phyloP scores from a whole-genome alignment of 1,284 basidiomycete genomes.

The Lentinus polychrous region DNA sequence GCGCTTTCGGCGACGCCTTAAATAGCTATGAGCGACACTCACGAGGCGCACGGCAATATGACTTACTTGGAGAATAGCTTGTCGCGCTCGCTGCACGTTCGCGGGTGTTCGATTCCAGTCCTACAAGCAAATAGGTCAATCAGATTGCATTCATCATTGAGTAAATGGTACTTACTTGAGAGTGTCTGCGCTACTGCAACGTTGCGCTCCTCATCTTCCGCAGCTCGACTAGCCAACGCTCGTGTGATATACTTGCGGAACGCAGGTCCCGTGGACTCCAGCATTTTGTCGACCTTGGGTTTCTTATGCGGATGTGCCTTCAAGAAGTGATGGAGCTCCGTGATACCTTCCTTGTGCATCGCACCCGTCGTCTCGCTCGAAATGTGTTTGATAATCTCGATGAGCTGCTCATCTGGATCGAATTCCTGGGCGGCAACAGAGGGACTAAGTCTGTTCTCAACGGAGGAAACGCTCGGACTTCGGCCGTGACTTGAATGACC shows the following conservation, averaged over 20 bases:
- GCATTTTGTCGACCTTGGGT: slow-evolving; percentile 76
- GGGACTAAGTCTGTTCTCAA: slow-evolving; percentile 33
- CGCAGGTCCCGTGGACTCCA: slow-evolving; percentile 75
- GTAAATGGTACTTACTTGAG: slow-evolving; percentile 49
- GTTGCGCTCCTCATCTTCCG: slow-evolving; percentile 76
- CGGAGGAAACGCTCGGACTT: slow-evolving; percentile 60
- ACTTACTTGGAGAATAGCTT: slow-evolving; percentile 16
- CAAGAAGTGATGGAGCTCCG: slow-evolving; percentile 92
- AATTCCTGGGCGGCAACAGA: slow-evolving; percentile 60
- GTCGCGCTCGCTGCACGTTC: slow-evolving; percentile 18
- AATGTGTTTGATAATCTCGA: slow-evolving; percentile 84
- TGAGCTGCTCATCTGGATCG: slow-evolving; percentile 73
- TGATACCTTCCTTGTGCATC: slow-evolving; percentile 85
- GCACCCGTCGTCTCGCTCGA: slow-evolving; percentile 83
- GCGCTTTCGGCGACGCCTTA: not conserved
- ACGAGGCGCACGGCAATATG: too few relatives aligned
- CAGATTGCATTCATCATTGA: slow-evolving; percentile 6
- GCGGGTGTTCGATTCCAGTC: slow-evolving; percentile 53
- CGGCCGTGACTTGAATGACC: slow-evolving; percentile 55
- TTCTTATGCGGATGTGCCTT: slow-evolving; percentile 89
- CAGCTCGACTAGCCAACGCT: slow-evolving; percentile 75
- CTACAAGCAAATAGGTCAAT: slow-evolving; percentile 31
- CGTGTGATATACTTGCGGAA: slow-evolving; percentile 83
- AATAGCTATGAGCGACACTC: not conserved
- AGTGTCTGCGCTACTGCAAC: slow-evolving; percentile 72